Base-by-base conservation (phyloP, 495 filamentous ascomycete species). In the Achaetomiella virescens region DNA sequence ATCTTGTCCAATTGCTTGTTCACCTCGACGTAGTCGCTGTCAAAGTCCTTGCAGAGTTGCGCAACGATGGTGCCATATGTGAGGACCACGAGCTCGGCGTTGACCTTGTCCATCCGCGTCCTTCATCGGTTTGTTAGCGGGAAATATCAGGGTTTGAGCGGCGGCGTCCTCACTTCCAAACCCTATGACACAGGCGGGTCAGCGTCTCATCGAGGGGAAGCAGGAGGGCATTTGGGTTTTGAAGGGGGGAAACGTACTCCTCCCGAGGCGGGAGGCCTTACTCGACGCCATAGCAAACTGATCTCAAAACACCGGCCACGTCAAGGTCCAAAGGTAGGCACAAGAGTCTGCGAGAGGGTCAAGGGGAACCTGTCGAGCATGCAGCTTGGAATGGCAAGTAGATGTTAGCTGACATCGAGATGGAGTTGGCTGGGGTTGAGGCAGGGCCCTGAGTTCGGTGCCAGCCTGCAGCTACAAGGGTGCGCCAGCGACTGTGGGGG, bases 1-100 rank as follows among this genome's bases (percentile, higher is more conserved):
- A 98, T 98, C 74, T 90, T 95, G 66, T 98, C 93, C 43, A 98
- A 77, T 68, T 98, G 93, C 73, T 90, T 89, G 75, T 98, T 98
- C 68, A 90, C 92, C 68, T 97, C 89, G 48, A 82, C 78, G 64
- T 98, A 98, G 71, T 97, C 87, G 57, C 83, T 84, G 58, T 96
- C 90, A 65, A 87, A 95, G 76, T 98, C 93, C 69, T 92, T 91
- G 74, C 91, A 96, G 50, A 98, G 79, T 71, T 97, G 93, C 37
- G 90, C 87, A 52, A 98, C 93, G 62, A 98, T 96, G 14, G 95
- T 97, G 57, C 93, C 93, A 67, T 98, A 98, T 38, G 93, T 98
- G 65, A 98, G 80, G 54, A 92, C 96, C 20, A 98, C 93, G 60
- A 98, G 80, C 72, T 98, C 93, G 46, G 93, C 89, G 73, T 96